Evolutionary conservation across 2,329 filamentous ascomycete genomes (phyloP).

Genomic region (Verticillium tricorpus): DNA sequence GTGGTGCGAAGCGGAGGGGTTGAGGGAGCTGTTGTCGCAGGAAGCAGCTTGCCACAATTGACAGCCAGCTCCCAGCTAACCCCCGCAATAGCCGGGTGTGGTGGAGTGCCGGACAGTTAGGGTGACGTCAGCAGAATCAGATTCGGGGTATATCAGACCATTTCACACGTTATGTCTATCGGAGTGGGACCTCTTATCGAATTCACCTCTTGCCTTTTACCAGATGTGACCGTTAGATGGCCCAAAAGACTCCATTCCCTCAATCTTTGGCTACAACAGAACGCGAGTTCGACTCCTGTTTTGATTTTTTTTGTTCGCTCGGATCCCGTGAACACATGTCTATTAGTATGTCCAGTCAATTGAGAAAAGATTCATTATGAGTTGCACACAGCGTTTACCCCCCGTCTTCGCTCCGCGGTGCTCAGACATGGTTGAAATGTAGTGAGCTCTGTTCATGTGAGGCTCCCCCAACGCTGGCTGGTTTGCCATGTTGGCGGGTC

Average conservation of each 20-base stretch:
- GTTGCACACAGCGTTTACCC: too few relatives aligned
- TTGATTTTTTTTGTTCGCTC: neutral
- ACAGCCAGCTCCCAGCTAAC: neutral
- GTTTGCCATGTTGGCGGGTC: too few relatives aligned
- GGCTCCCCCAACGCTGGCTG: too few relatives aligned
- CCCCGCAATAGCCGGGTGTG: neutral
- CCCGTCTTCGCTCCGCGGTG: too few relatives aligned
- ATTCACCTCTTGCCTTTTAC: constrained; percentile 4
- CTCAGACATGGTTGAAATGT: too few relatives aligned
- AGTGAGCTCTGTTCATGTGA: too few relatives aligned
- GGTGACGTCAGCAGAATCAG: neutral
- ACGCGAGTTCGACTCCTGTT: constrained; percentile 1
- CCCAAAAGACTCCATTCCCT: constrained; percentile 1
- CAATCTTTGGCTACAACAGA: neutral
- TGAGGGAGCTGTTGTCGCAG: neutral
- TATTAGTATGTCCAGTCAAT: too few relatives aligned
- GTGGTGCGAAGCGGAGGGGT: neutral
- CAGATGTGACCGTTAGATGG: constrained; percentile 1
- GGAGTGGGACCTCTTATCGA: neutral
- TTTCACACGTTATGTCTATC: too few relatives aligned
- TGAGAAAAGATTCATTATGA: too few relatives aligned
- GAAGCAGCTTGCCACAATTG: neutral
- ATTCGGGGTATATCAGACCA: neutral
- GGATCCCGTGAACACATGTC: neutral
- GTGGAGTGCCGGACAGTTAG: too few relatives aligned